Percentiles rank a stretch among this genome's conserved stretches.
Conservation (phyloP, 1,284 basidiomycete species). For the Inonotus hispidus region DNA sequence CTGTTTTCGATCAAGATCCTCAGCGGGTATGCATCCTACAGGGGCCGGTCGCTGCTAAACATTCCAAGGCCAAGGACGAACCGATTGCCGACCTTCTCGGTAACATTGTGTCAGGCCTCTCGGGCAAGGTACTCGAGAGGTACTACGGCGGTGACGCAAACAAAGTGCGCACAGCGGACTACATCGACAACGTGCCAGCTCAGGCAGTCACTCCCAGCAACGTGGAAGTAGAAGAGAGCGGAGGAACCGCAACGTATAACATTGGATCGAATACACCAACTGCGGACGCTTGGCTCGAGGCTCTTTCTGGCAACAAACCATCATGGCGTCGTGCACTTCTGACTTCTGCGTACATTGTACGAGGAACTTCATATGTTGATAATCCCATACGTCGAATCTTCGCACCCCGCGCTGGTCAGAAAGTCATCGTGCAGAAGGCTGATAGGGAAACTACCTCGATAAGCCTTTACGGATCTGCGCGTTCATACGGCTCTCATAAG, state of each 20-base stretch:
- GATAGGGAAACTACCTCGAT: slow-evolving; percentile 50
- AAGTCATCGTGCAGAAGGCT: slow-evolving; percentile 54
- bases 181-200: slow-evolving; percentile 61
- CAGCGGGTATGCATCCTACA: slow-evolving; percentile 97
- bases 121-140: slow-evolving; percentile 76
- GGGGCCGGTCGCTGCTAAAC: slow-evolving; percentile 91
- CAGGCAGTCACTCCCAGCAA: slow-evolving; percentile 32
- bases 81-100: slow-evolving; percentile 91
- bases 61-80: slow-evolving; percentile 86
- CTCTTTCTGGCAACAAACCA: slow-evolving; percentile 75
- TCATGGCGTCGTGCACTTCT: slow-evolving; percentile 88
- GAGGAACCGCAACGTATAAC: slow-evolving; percentile 49
- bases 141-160: slow-evolving; percentile 77
- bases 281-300: slow-evolving; percentile 74
- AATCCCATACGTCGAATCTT: slow-evolving; percentile 90
- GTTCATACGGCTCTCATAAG: slow-evolving; percentile 75
- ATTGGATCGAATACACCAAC: slow-evolving; percentile 56
- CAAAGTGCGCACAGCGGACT: slow-evolving; percentile 81
- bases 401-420: slow-evolving; percentile 76
- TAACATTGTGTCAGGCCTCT: slow-evolving; percentile 76
- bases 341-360: slow-evolving; percentile 78
- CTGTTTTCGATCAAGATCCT: slow-evolving; percentile 96
- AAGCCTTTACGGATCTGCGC: slow-evolving; percentile 69
- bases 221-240: slow-evolving; percentile 43
- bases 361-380: slow-evolving; percentile 78